Percentiles rank a stretch among this genome's conserved stretches.
Conservation (phyloP, 2,329 filamentous ascomycete species). For the Periconia sp. region DNA sequence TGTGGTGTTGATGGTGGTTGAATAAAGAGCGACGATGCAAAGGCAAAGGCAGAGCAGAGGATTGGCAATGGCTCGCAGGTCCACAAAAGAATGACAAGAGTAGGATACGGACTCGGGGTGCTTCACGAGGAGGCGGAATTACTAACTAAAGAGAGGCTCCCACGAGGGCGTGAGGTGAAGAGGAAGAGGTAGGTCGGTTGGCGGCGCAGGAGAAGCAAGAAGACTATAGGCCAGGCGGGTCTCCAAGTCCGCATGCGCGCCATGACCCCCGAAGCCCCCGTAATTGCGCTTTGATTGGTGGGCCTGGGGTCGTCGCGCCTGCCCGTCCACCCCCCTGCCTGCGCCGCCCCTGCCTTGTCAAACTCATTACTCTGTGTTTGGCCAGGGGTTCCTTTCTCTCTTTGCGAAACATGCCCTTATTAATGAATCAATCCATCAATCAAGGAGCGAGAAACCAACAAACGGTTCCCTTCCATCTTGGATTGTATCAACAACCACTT, state of each 20-base stretch:
- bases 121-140: constrained; percentile 20
- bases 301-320: neutral
- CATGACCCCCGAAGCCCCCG: neutral
- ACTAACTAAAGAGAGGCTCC: constrained; percentile 36
- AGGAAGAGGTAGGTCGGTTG: constrained; percentile 13
- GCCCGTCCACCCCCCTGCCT: neutral
- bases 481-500: too few relatives aligned
- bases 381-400: neutral
- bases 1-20: constrained; percentile 7
- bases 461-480: too few relatives aligned
- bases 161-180: constrained; percentile 36
- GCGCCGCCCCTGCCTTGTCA: neutral
- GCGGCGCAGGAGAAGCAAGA: too few relatives aligned
- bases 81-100: constrained; percentile 46
- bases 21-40: constrained; percentile 14
- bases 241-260: neutral
- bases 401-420: neutral
- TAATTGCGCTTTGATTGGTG: constrained; percentile 20
- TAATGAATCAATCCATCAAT: too few relatives aligned
- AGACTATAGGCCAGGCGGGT: neutral
- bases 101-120: constrained; percentile 33
- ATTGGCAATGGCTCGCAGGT: constrained; percentile 20
- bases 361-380: neutral
- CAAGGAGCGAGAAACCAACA: too few relatives aligned
- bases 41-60: constrained; percentile 12